These are phyloP conservation scores for Xylariomycetidae sp. DNA, from an alignment of 2,329 filamentous ascomycete species.

Conservation along the genomic window DNA sequence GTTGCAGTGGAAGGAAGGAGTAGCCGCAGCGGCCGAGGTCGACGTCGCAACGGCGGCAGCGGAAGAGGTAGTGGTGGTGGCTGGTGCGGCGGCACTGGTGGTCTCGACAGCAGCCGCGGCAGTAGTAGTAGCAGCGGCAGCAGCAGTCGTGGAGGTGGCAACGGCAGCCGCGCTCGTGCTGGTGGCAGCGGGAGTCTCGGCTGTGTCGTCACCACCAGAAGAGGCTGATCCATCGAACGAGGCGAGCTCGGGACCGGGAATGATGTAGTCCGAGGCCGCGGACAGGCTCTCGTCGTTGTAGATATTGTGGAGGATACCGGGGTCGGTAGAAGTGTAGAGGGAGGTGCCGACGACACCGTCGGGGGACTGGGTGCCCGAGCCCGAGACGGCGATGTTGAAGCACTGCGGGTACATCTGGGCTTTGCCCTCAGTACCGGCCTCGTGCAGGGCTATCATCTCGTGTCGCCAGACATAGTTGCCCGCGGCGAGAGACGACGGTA, in stretches of 20 bases:
- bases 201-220: background rate
- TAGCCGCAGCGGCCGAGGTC: background rate
- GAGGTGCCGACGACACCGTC: conserved; percentile 40
- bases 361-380: conserved; percentile 41
- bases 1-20: background rate
- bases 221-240: background rate
- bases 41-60: background rate
- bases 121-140: conserved; percentile 1
- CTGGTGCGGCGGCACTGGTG: background rate
- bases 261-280: conserved; percentile 9
- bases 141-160: conserved; percentile 4
- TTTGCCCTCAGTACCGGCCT: conserved; percentile 30
- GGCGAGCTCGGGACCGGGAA: conserved; percentile 6
- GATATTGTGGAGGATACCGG: conserved; percentile 19
- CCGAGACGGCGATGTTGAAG: conserved; percentile 52
- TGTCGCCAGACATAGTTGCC: conserved; percentile 47
- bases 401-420: conserved; percentile 48
- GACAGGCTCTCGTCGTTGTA: conserved; percentile 14
- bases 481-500: conserved; percentile 35
- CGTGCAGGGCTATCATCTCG: conserved; percentile 46
- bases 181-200: conserved; percentile 1
- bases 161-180: conserved; percentile 4
- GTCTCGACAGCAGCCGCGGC: background rate
- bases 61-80: conserved; percentile 1
- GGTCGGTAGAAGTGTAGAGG: conserved; percentile 16